Conservation (phyloP, 352 stramenopile genomes). For the Pythium brassicae region DNA sequence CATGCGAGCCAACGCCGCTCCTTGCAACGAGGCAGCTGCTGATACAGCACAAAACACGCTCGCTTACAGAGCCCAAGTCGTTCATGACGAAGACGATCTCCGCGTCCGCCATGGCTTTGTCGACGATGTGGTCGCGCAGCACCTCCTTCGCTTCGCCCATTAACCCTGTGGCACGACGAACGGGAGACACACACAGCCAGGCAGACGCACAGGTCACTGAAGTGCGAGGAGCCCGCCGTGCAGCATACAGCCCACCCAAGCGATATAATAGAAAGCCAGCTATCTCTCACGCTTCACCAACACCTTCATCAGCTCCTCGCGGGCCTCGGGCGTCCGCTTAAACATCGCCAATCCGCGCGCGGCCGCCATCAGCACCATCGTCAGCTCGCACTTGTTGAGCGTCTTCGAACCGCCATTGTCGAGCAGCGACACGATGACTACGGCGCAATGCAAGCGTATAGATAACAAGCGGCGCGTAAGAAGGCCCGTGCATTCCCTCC, state of each 20-base stretch:
- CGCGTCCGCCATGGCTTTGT: conserved; percentile 57
- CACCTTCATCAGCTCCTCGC: conserved; percentile 29
- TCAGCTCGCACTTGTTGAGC: conserved; percentile 57
- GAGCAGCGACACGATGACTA: conserved; percentile 58
- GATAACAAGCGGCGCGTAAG: no score
- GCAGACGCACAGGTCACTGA: no score
- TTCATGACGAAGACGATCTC: conserved; percentile 80
- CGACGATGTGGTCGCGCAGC: conserved; percentile 30
- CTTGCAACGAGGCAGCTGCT: no score
- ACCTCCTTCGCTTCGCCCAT: conserved; percentile 42
- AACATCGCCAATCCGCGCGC: conserved; percentile 52
- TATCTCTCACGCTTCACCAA: conserved; percentile 38
- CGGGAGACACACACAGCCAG: no score
- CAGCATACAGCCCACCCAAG: background rate
- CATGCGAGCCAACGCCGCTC: background rate
- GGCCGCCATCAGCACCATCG: conserved; percentile 46
- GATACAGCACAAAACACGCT: no score
- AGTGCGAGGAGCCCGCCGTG: no score
- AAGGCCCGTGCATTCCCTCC: background rate
- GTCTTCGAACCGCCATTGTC: conserved; percentile 56
- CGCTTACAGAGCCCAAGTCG: conserved; percentile 49
- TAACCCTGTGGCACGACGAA: conserved; percentile 29
- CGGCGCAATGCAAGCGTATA: background rate
- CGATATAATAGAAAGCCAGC: background rate
- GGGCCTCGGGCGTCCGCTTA: conserved; percentile 26